Base-by-base conservation (phyloP, 805 yeast species). In the Jamesozyma gamospora region DNA sequence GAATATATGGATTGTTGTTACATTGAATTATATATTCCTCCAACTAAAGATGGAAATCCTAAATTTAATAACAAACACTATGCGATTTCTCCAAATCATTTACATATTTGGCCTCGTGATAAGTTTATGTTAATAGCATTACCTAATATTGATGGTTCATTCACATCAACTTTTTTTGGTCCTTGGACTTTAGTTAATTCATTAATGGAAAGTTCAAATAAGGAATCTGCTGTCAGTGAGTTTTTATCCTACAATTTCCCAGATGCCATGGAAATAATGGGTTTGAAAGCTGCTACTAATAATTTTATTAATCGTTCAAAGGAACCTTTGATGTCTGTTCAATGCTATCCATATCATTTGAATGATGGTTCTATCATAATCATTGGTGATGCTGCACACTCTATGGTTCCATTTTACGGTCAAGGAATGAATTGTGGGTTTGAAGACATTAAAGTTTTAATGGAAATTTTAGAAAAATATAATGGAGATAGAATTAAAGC, bases 381-480 rank as follows among this genome's bases (percentile, higher is more conserved):
- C 11, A 63, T 88, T 24, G 96, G 96, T 5, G 96, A 88, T 58
- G 95, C 96, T 1, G 94, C 96, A 0, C 96, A 88, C 62, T 77
- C 92, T 24, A 88, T 87, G 95, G 96, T 88, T 5, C 96, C 96
- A n/a, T 88, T 88, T 59, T 88, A 87, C 55, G 96, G 96, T 9
- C 96, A 88, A 59, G 96, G 96, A 4, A 82, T 88, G 90, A 88
- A 88, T 59, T 84, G 95, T 56, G 96, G 96, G 1, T 82, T 88
- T 58, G 96, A 88, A 60, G 96, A 90, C 51, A 88, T 88, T 17
- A 66, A 77, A 41, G 75, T 79, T 1, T 63, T 88, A 38, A 64
- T 82, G 63, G 69, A 72, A 33, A 54, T 79, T 19, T 34, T 71
- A 35, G 71, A 70, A 26, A 48, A 58, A 40, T 29, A 52, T 35